Evolutionary conservation across 176 grass and related monocot genomes (phyloP).

Genomic region (Thinopyrum elongatum): DNA sequence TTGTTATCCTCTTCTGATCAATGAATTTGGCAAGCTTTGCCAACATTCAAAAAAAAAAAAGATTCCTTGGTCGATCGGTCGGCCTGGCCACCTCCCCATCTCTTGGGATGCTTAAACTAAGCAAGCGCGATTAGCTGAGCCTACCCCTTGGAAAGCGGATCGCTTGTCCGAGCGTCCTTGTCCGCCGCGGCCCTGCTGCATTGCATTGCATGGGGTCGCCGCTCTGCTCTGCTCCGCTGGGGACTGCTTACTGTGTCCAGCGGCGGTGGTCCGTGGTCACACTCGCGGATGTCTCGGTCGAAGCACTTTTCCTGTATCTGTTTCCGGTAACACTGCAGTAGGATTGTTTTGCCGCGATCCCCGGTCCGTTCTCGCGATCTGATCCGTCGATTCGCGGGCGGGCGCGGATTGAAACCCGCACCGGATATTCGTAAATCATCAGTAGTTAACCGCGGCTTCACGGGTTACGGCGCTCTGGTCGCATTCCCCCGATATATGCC

Average conservation of each 20-base stretch:
- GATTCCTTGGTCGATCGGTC: not conserved
- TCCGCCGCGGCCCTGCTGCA: not conserved
- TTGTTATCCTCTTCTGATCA: too few relatives aligned
- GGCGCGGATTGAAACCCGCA: not conserved
- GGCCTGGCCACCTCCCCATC: too few relatives aligned
- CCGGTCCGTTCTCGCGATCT: too few relatives aligned
- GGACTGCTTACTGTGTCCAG: not conserved
- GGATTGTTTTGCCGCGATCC: too few relatives aligned
- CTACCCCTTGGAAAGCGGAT: slow-evolving; percentile 26
- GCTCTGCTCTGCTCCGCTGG: not conserved
- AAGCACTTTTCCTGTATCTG: not conserved
- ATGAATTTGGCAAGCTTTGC: too few relatives aligned
- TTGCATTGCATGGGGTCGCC: not conserved
- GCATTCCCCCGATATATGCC: slow-evolving; percentile 16
- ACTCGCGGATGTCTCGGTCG: not conserved
- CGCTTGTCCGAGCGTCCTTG: slow-evolving; percentile 14
- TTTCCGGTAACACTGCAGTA: not conserved
- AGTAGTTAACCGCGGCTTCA: too few relatives aligned
- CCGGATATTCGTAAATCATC: not conserved
- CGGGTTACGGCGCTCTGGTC: not conserved
- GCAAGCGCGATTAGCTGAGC: not conserved
- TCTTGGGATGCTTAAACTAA: slow-evolving; percentile 33
- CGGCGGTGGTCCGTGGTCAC: not conserved
- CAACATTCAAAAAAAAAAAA: too few relatives aligned
- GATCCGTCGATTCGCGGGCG: slow-evolving; percentile 1